A percentile compares a stretch with the other conserved stretches of the same genome.
These are phyloP conservation scores for Sechiopsis laciniata DNA, from an alignment of 306 rosid species.

Conservation along the genomic window DNA sequence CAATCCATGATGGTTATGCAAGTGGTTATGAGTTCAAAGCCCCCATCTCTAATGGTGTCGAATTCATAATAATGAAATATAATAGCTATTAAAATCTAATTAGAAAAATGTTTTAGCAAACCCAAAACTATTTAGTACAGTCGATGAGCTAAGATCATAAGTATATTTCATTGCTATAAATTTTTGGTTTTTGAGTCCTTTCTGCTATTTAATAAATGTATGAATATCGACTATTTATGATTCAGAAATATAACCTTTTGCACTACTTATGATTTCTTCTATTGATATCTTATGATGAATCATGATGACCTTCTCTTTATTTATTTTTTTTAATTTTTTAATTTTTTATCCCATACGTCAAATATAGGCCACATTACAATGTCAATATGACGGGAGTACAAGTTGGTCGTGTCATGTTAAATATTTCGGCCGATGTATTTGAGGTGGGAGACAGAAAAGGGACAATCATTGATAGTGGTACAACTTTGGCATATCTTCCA, in stretches of 20 bases:
- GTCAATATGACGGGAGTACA: slow-evolving; percentile 91
- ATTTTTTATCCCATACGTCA: slow-evolving; percentile 19
- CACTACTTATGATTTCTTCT: not conserved
- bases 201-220: not conserved
- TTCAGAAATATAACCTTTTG: slow-evolving; percentile 14
- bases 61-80: not conserved
- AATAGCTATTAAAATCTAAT: slow-evolving; percentile 2
- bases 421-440: slow-evolving; percentile 51
- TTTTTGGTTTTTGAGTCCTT: not conserved
- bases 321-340: not conserved
- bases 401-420: slow-evolving; percentile 61
- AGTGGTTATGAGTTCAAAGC: too few species aligned
- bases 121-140: not conserved
- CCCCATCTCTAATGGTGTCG: too few species aligned
- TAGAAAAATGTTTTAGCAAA: not conserved
- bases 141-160: too few species aligned
- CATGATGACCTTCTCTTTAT: too few species aligned
- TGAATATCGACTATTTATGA: not conserved
- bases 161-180: not conserved
- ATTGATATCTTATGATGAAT: not conserved
- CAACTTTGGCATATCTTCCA: slow-evolving; percentile 99
- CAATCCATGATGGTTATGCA: too few species aligned
- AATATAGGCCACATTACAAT: slow-evolving; percentile 77
- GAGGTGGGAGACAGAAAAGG: slow-evolving; percentile 64
- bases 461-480: slow-evolving; percentile 93